Percentiles rank a stretch among this genome's conserved stretches.
Evolutionary conservation across 371 early-diverging fungal genomes (phyloP).

Genomic region (Mortierella sp.): DNA sequence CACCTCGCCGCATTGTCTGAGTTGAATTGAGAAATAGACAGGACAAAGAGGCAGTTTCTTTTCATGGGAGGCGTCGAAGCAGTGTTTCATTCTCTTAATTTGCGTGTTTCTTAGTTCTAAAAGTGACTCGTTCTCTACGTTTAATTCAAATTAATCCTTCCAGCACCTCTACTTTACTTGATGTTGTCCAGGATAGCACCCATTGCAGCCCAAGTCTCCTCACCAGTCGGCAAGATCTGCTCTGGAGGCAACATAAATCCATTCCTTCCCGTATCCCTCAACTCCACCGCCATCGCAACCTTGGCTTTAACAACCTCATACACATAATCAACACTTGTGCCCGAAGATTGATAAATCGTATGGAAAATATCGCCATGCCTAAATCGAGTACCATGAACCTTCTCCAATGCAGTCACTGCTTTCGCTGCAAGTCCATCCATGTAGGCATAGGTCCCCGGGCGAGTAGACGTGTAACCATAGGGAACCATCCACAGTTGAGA

Average conservation of each 20-base stretch:
- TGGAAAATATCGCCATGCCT: slow-evolving; percentile 33
- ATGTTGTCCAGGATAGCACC: slow-evolving; percentile 42
- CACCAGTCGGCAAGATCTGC: slow-evolving; percentile 64
- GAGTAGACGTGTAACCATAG: slow-evolving; percentile 40
- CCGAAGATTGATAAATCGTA: slow-evolving; percentile 53
- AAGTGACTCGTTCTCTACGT: slow-evolving; percentile 8
- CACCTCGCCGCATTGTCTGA: not conserved
- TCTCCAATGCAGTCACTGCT: slow-evolving; percentile 29
- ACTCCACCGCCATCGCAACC: slow-evolving; percentile 67
- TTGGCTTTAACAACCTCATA: slow-evolving; percentile 59
- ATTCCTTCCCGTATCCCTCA: slow-evolving; percentile 64
- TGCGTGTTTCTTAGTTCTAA: not conserved
- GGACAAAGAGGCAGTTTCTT: not conserved
- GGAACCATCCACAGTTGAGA: slow-evolving; percentile 56
- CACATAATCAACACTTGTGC: slow-evolving; percentile 62
- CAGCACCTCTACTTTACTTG: slow-evolving; percentile 6
- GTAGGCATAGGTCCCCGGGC: slow-evolving; percentile 41
- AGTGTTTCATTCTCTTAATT: not conserved
- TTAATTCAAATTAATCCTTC: not conserved
- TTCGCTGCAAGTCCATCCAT: slow-evolving; percentile 35
- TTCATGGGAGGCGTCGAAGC: not conserved
- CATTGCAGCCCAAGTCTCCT: slow-evolving; percentile 60
- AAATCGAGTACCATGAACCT: slow-evolving; percentile 30
- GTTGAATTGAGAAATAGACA: not conserved
- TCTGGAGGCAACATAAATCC: slow-evolving; percentile 66